A percentile compares a stretch with the other conserved stretches of the same genome.
These are phyloP conservation scores for Zostera marina DNA, from an alignment of 116 monocot species.

Conservation along the genomic window DNA sequence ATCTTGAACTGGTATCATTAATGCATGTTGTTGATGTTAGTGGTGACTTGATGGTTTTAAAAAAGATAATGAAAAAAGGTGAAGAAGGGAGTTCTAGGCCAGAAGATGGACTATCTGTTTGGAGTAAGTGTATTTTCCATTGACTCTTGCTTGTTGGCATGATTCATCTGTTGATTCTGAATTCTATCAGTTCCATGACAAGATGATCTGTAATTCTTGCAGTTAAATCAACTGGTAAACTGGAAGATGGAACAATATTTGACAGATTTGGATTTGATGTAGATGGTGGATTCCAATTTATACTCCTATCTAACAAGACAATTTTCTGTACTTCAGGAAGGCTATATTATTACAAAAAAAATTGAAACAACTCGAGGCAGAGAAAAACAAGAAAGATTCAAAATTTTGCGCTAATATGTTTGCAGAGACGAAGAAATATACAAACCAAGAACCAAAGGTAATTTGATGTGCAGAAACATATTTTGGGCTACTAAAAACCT, in stretches of 20 bases:
- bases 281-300: slow-evolving; percentile 26
- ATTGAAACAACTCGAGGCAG: slow-evolving; percentile 27
- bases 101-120: slow-evolving; percentile 39
- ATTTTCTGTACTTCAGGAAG: slow-evolving; percentile 16
- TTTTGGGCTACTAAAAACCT: neutral
- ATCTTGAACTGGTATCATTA: slow-evolving; percentile 40
- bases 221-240: slow-evolving; percentile 44
- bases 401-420: slow-evolving; percentile 43
- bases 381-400: slow-evolving; percentile 38
- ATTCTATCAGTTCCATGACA: neutral
- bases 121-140: slow-evolving; percentile 14
- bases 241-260: slow-evolving; percentile 52
- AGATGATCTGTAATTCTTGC: slow-evolving; percentile 1
- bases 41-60: slow-evolving; percentile 42
- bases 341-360: slow-evolving; percentile 23
- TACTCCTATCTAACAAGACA: neutral
- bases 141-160: neutral
- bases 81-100: slow-evolving; percentile 38
- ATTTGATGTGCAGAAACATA: neutral
- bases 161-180: neutral
- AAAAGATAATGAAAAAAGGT: slow-evolving; percentile 49
- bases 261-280: slow-evolving; percentile 34
- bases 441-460: slow-evolving; percentile 30
- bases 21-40: slow-evolving; percentile 52
- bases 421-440: slow-evolving; percentile 32